Evolutionary conservation across 148 eudicot species (phyloP), one percentile per base, ranked within the genome.

Genomic region (Fagopyrum homotropicum): DNA sequence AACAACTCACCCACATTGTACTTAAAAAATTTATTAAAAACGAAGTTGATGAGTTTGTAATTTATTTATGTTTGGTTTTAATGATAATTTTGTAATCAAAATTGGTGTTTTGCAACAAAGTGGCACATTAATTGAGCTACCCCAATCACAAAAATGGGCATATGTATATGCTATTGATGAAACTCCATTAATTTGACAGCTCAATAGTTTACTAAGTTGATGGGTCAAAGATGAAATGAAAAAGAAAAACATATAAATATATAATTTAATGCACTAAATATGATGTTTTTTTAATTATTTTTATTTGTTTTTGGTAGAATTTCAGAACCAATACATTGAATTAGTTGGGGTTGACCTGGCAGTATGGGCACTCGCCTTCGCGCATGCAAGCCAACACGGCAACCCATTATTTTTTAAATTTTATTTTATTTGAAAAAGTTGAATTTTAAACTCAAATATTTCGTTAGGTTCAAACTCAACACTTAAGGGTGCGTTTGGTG

Each of bases 301-400:
- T 66, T 40, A 66, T 43, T 66, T 66, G 46, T 66, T 66, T 35
- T 66, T 35, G 69, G 71, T 66, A 15, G 71, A 35, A 5, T 66
- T 40, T 66, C 9, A 66, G 71, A 40, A 66, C 71, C 46, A 35
- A 66, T 66, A 66, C 71, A 66, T 66, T 66, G 71, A 66, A 66
- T 66, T 40, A 14, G 71, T 66, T 66, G 71, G 71, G 43, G 71
- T 66, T 66, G 71, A 66, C 71, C 71, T 66, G 71, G 71, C 70
- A 45, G 46, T 14, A 66, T 66, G 71, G 71, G 71, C 71, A 66
- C 46, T 66, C 71, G 71, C 30, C 26, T 29, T 57, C 63, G 9
- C 47, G 71, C 71, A 66, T 66, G 71, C 71, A 66, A 66, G n/a
- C 35, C 45, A 66, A 66, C 43, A 45, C 35, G 9, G 9, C 71